These are phyloP conservation scores for Tetratostichococcus sp. DNA, from an alignment of 139 green algal genomes.

Conservation along the genomic window DNA sequence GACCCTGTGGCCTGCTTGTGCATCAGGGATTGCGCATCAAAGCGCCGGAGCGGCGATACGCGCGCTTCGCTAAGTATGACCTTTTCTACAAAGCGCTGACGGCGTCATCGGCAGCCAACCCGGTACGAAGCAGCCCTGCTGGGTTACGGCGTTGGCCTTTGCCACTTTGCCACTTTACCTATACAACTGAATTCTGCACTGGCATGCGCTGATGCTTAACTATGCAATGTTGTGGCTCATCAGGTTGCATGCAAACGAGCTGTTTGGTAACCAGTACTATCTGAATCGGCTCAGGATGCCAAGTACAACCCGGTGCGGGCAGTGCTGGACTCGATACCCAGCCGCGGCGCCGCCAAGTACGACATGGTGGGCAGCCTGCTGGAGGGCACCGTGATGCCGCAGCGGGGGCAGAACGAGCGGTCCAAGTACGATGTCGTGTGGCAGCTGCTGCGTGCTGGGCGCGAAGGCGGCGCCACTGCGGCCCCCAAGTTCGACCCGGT, in stretches of 20 bases:
- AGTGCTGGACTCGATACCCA: neutral
- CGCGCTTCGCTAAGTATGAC: neutral
- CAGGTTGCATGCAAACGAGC: no score
- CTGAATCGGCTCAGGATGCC: neutral
- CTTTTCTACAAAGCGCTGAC: neutral
- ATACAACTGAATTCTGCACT: no score
- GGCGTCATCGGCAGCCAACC: neutral
- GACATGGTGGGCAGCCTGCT: neutral
- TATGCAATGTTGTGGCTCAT: no score
- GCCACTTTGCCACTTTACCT: neutral
- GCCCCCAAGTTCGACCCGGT: neutral
- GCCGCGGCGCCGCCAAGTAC: neutral
- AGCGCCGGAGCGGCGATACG: neutral
- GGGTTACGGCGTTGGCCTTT: no score
- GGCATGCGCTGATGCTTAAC: no score
- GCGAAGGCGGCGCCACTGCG: neutral
- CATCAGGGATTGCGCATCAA: no score
- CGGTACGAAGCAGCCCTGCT: no score
- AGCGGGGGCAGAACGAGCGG: no score
- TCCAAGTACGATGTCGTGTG: neutral
- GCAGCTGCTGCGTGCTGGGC: neutral
- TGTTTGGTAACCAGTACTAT: neutral
- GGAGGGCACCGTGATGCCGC: neutral
- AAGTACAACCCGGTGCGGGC: neutral
- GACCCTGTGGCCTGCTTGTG: no score